Base-by-base conservation (phyloP, 1,284 basidiomycete species). In the Cutaneotrichosporon dermatis region DNA sequence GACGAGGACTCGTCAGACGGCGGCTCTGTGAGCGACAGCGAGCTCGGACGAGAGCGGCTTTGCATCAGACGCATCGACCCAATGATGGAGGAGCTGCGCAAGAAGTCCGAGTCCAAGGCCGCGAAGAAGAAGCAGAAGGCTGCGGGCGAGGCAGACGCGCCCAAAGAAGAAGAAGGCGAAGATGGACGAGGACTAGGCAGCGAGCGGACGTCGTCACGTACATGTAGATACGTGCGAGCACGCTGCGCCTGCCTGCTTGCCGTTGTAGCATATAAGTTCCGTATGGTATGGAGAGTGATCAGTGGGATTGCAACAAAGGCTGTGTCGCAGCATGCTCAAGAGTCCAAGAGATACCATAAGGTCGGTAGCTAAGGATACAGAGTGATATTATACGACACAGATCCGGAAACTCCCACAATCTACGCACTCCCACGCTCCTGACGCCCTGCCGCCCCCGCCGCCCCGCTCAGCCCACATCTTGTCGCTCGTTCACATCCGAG, bases 1-100 rank as follows among this genome's bases (percentile, higher is more conserved):
- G 92, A 87, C 4, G 89, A 88, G 33, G 89, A 88, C 16, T 87
- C 82, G 0, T 89, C 88, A 0, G 92, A 95, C 70, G 83, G 82
- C 55, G 92, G 92, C 25, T 94, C 90, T 4, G 90, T 90, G 0
- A 86, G 85, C 36, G 88, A 86, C 35, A 84, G 81, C 43, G 89
- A 89, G n/a, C 60, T 86, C 85, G 0, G 88, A 84, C 10, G 72
- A 63, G 16, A 51, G 51, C n/a, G 64, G 58, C 12, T 56, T 56
- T n/a, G 89, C 85, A 9, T 80, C 84, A 7, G 75, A 73, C 51
- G 77, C 72, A 3, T 73, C 69, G 51, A 78, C 62, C 75, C 72
- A 50, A 90, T 89, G 49, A 88, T 89, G 41, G 90, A 89, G 2
- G 90, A 92, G 72, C 54, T 73, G 35, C 67, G 67, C 53, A 75